These are phyloP conservation scores for Dendrobium nobile DNA, from an alignment of 106 monocot species.

Conservation along the genomic window DNA sequence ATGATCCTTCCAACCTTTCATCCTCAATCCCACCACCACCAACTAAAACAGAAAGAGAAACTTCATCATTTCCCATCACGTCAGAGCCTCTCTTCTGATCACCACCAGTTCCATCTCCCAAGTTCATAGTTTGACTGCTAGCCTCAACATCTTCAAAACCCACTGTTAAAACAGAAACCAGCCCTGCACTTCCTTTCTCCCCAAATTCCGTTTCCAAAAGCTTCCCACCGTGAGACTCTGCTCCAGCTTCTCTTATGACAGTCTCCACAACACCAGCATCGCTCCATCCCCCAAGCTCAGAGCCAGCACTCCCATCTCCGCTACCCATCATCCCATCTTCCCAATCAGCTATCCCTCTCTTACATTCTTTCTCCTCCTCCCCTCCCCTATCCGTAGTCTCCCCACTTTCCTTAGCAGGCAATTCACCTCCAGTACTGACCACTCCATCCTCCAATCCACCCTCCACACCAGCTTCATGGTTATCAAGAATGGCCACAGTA, in stretches of 20 bases:
- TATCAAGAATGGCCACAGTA: not conserved
- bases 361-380: not conserved
- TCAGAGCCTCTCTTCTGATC: not conserved
- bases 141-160: not conserved
- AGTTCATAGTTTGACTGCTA: not conserved
- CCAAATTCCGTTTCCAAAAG: not conserved
- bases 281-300: not conserved
- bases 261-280: not conserved
- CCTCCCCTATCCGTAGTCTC: not conserved
- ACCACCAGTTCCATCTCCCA: not conserved
- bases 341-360: slow-evolving; percentile 1
- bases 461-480: not conserved
- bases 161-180: not conserved
- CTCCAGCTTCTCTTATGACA: not conserved
- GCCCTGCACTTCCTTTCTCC: not conserved
- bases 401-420: not conserved
- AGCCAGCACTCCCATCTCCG: not conserved
- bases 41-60: not conserved
- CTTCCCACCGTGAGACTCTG: not conserved
- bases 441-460: not conserved
- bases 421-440: not conserved
- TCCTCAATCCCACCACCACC: not conserved
- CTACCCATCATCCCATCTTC: slow-evolving; percentile 1
- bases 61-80: not conserved
- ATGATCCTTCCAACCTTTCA: slow-evolving; percentile 4